Evolutionary conservation across 2,329 filamentous ascomycete species (phyloP), one percentile per base, ranked within the genome.

Genomic region (Lecanicillium sp.): DNA sequence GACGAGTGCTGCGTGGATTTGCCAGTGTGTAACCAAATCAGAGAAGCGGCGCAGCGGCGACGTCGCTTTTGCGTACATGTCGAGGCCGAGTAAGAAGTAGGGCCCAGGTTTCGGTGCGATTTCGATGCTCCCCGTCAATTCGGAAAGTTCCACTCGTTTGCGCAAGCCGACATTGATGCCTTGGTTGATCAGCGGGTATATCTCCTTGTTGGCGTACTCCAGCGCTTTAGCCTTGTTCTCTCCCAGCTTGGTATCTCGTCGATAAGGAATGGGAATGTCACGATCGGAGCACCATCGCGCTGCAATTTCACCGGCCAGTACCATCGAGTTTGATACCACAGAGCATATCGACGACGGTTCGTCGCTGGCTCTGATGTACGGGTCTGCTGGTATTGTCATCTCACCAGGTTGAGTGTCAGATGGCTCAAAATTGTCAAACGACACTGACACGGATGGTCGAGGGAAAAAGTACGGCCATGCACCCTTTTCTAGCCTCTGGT

Each of bases 11-110:
- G 70, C 71, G 50, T 80, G 71, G 44, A 83, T 73, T 54, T 83
- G 78, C 75, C 76, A 83, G 58, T 83, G 78, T 2, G 73, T 68
- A 22, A 83, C 53, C 33, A 83, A 59, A 54, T 84, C 80, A 5
- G 64, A 58, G 56, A 71, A 83, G 31, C 80, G 71, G 25, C 80
- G 75, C n/a, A 84, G 65, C 14, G 80, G 80, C 35, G 74, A 80
- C 7, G 80, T 83, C 29, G 71, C 71, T 47, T 79, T 81, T 42
- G 73, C 62, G 54, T 83, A 81, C 59, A 73, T 71, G 38, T 75
- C 66, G 2, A 73, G 52, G 14, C 78, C 80, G 42, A 82, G 64
- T 32, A 70, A 63, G 43, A 73, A 68, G 55, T 80, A 71, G 5
- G 70, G 70, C 8, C 67, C 70, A 0, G 78, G 68, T 3, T 54